These are phyloP conservation scores for Omphalea diandra DNA, from an alignment of 441 rosid genomes.

Conservation along the genomic window DNA sequence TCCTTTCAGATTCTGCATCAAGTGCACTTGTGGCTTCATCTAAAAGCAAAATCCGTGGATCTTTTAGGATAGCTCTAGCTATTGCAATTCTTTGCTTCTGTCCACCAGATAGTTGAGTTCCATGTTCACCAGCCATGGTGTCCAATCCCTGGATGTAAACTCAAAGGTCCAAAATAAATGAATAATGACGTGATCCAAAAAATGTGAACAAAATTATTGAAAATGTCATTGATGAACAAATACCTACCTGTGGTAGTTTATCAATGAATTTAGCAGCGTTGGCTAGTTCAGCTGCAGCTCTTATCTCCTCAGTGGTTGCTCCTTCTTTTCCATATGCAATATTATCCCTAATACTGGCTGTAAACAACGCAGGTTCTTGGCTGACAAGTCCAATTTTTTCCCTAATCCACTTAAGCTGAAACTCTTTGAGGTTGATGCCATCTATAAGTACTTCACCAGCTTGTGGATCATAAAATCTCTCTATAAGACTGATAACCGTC, in stretches of 20 bases:
- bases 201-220: neutral
- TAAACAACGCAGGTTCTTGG: constrained; percentile 78
- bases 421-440: constrained; percentile 59
- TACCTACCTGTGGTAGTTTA: constrained; percentile 65
- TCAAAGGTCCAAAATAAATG: constrained; percentile 6
- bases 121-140: neutral
- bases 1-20: constrained; percentile 3
- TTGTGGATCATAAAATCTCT: constrained; percentile 79
- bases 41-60: neutral
- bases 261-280: constrained; percentile 77
- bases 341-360: constrained; percentile 67
- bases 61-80: neutral
- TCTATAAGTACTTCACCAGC: constrained; percentile 71
- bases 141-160: neutral
- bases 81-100: constrained; percentile 10
- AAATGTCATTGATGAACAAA: neutral
- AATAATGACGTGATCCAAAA: neutral
- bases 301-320: constrained; percentile 63
- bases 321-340: constrained; percentile 69
- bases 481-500: constrained; percentile 67
- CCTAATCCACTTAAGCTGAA: constrained; percentile 76
- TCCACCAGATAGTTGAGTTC: constrained; percentile 6
- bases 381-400: constrained; percentile 78
- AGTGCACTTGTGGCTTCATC: constrained; percentile 11
- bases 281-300: constrained; percentile 63